Conservation (phyloP, 2,329 filamentous ascomycete genomes). For the Graphilbum ipis-grandicollis region DNA sequence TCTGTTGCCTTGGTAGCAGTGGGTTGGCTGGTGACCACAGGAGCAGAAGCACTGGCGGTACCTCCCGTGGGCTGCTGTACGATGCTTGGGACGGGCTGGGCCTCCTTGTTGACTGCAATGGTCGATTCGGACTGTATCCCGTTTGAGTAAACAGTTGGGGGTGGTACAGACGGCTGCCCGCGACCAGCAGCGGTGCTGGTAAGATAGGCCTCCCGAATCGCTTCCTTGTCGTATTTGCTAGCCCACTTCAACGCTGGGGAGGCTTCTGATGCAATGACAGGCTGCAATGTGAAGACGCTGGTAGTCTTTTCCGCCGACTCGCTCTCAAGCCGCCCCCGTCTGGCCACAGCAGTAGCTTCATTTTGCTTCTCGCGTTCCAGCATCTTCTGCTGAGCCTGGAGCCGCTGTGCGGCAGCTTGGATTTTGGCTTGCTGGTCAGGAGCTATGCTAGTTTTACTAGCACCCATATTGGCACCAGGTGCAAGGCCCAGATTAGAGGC, state of each 20-base stretch:
- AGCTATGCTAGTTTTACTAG: constrained; percentile 70
- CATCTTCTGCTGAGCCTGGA: constrained; percentile 55
- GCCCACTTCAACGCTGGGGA: constrained; percentile 96
- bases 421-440: constrained; percentile 88
- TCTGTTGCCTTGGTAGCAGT: constrained; percentile 14
- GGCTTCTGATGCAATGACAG: constrained; percentile 68
- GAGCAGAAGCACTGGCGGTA: too few species aligned
- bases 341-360: constrained; percentile 20
- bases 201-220: constrained; percentile 73
- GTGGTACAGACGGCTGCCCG: constrained; percentile 21
- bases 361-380: constrained; percentile 26
- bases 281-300: constrained; percentile 78
- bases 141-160: constrained; percentile 5
- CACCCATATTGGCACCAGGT: constrained; percentile 18
- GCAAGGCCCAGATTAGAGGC: constrained; percentile 21
- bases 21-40: constrained; percentile 16
- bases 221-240: constrained; percentile 80
- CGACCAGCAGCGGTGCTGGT: constrained; percentile 55
- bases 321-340: constrained; percentile 32
- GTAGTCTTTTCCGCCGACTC: constrained; percentile 56
- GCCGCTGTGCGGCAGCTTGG: constrained; percentile 71
- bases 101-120: constrained; percentile 1
- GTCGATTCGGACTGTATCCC: constrained; percentile 1
- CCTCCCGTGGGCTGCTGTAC: too few species aligned
- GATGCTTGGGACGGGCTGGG: too few species aligned